Base-by-base conservation (phyloP, 257 asterid genomes). In the Forsythia suspensa region DNA sequence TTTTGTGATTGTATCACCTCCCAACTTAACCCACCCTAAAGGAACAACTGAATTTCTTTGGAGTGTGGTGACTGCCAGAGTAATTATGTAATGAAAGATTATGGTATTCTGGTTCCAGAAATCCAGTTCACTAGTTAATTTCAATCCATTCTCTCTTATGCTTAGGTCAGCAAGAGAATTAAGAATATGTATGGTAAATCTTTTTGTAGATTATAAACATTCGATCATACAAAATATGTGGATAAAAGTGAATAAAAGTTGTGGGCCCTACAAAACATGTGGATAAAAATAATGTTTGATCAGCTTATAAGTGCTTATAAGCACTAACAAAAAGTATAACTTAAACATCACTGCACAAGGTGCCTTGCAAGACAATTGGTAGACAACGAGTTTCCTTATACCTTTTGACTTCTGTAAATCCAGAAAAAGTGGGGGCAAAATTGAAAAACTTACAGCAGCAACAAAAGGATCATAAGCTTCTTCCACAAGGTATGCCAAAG, bases 401-500 rank as follows among this genome's bases (percentile, higher is more conserved):
- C 37, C 34, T 55, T 68, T 5, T 18, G 66, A 82, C 76, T 71
- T 74, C 79, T 6, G 39, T n/a, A 9, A 72, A 41, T 52, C 51
- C 78, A 74, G 72, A 74, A 78, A 37, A 48, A 78, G 70, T 20
- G 77, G 71, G 69, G 67, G 2, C 42, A 36, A 61, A 37, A 15
- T 4, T 39, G 57, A 82, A 77, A 85, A 80, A 83, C 92, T 88
- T 88, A 94, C 97, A 83, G 95, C 91, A 77, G 82, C 82, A 84
- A 94, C 89, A 73, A 94, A 84, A 78, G 95, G 95, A 80, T 94
- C 94, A 83, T 87, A 92, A 76, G 97, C 98, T 85, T 90, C 97
- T 81, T 84, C 88, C 12, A 86, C 93, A 70, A 94, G 96, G 84
- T 92, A 94, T 16, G 97, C 92, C 84, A 94, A 84, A 57, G 98